phyloP scores from a whole-genome alignment of 2,329 filamentous ascomycete species.

The Diaporthe aspalathi region DNA sequence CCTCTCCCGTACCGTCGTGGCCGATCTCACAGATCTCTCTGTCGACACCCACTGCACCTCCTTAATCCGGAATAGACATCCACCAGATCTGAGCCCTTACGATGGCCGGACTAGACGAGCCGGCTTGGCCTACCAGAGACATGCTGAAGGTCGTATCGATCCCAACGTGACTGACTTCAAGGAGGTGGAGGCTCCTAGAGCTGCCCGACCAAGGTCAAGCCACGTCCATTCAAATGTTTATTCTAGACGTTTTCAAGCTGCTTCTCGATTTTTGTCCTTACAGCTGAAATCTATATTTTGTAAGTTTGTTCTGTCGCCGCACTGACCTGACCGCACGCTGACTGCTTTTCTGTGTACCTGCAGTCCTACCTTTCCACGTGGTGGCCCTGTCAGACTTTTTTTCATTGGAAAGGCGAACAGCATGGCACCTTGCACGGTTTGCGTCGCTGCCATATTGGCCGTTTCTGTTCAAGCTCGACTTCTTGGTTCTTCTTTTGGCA shows the following conservation, averaged over 20 bases:
- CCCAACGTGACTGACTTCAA: background rate
- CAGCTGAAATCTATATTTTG: background rate
- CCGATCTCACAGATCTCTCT: slow-evolving; percentile 17
- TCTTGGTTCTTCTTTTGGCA: slow-evolving; percentile 29
- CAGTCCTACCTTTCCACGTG: background rate
- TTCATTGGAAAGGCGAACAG: background rate
- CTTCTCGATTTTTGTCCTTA: background rate
- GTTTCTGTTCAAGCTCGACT: slow-evolving; percentile 10
- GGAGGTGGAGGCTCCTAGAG: slow-evolving; percentile 4
- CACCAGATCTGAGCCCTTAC: slow-evolving; percentile 7
- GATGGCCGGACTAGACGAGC: background rate
- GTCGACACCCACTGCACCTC: background rate
- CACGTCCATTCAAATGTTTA: background rate
- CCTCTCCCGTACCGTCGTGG: slow-evolving; percentile 12
- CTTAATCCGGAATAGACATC: slow-evolving; percentile 6
- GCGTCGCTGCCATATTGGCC: background rate
- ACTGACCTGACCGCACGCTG: background rate
- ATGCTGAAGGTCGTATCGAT: background rate
- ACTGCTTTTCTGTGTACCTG: background rate
- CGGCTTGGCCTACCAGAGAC: slow-evolving; percentile 14
- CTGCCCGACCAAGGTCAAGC: background rate
- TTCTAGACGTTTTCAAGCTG: background rate
- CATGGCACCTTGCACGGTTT: background rate
- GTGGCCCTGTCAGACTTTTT: background rate
- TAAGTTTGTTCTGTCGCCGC: background rate